Percentiles rank a stretch among this genome's conserved stretches.
These are phyloP conservation scores for Penicillium nucicola DNA, from an alignment of 495 filamentous ascomycete genomes.

Conservation along the genomic window DNA sequence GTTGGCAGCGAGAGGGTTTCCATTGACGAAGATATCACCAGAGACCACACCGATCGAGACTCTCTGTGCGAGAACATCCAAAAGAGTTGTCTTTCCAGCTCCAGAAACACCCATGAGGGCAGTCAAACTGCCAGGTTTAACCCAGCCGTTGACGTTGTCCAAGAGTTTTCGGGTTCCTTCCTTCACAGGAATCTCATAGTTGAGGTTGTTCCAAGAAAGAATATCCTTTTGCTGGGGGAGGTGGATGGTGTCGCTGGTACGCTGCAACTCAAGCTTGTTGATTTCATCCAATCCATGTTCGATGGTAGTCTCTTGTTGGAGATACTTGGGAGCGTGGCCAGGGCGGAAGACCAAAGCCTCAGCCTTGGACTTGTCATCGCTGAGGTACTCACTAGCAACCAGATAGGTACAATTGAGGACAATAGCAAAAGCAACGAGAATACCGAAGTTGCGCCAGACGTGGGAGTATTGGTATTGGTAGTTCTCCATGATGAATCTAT, in stretches of 20 bases:
- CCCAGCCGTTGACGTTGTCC: conserved; percentile 59
- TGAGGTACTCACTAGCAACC: conserved; percentile 32
- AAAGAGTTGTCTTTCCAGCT: conserved; percentile 63
- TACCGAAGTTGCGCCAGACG: conserved; percentile 62
- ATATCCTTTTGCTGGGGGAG: conserved; percentile 54
- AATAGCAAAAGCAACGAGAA: conserved; percentile 56
- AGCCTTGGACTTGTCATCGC: conserved; percentile 28
- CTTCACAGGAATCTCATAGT: conserved; percentile 61
- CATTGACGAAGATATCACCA: conserved; percentile 52
- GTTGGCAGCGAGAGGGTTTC: conserved; percentile 53
- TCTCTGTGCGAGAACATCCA: conserved; percentile 56
- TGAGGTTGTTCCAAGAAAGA: conserved; percentile 69
- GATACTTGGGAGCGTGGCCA: conserved; percentile 28
- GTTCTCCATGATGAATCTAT: conserved; percentile 47
- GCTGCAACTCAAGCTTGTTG: conserved; percentile 15
- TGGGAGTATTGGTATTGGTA: conserved; percentile 53
- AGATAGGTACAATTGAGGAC: conserved; percentile 50
- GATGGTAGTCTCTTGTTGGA: conserved; percentile 17
- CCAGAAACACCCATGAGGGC: conserved; percentile 59
- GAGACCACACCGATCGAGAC: conserved; percentile 47
- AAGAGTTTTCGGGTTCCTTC: conserved; percentile 55
- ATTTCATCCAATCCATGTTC: conserved; percentile 13
- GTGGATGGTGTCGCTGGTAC: conserved; percentile 25
- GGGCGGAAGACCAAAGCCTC: conserved; percentile 36
- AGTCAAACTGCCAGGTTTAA: conserved; percentile 63